These are phyloP conservation scores for Xerophyta viscosa DNA, from an alignment of 106 monocot species.

Conservation along the genomic window DNA sequence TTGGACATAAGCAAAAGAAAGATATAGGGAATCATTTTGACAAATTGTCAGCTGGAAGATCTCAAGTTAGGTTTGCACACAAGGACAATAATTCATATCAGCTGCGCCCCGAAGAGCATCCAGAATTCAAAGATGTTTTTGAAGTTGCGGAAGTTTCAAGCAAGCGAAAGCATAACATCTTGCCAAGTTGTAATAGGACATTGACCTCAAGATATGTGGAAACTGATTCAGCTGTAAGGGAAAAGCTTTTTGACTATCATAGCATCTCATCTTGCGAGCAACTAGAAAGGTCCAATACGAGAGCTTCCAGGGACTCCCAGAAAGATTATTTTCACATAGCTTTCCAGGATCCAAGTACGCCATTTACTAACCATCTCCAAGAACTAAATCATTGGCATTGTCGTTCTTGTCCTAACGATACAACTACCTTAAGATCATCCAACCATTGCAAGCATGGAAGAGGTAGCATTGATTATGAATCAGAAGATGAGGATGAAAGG, in stretches of 20 bases:
- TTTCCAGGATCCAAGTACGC: slow-evolving; percentile 38
- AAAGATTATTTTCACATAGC: slow-evolving; percentile 38
- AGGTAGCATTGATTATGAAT: not conserved
- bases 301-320: slow-evolving; percentile 22
- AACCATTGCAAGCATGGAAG: slow-evolving; percentile 9
- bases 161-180: slow-evolving; percentile 4
- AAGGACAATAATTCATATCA: slow-evolving; percentile 5
- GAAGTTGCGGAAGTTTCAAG: slow-evolving; percentile 31
- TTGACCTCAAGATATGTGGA: slow-evolving; percentile 7
- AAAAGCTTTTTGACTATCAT: slow-evolving; percentile 32
- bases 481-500: too few relatives aligned
- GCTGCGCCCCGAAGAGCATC: slow-evolving; percentile 8
- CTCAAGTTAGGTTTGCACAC: not conserved
- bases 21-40: not conserved
- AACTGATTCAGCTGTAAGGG: slow-evolving; percentile 15
- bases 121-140: slow-evolving; percentile 50
- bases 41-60: slow-evolving; percentile 7
- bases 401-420: slow-evolving; percentile 10
- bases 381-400: slow-evolving; percentile 19
- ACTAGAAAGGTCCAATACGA: slow-evolving; percentile 17
- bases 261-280: slow-evolving; percentile 26
- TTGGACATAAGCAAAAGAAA: not conserved
- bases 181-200: slow-evolving; percentile 1
- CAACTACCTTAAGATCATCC: slow-evolving; percentile 26
- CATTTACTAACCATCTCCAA: slow-evolving; percentile 33